Evolutionary conservation across 148 eudicot genomes (phyloP).

Genomic region (Tetragonia tetragonoides): DNA sequence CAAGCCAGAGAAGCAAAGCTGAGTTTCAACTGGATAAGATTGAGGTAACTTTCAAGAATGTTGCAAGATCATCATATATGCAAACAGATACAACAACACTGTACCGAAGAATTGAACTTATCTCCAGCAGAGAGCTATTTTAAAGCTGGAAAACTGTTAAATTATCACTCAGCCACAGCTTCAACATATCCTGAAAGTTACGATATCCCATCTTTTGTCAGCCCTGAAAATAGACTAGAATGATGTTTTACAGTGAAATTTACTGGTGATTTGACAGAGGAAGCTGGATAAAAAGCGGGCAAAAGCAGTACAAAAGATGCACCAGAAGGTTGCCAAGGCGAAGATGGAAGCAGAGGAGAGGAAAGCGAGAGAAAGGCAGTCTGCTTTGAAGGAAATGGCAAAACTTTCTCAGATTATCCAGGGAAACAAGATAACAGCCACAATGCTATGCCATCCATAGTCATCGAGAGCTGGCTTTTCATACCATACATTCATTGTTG

Average conservation of each 20-base stretch:
- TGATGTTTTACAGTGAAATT: no score
- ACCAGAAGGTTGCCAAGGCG: constrained; percentile 24
- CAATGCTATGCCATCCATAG: neutral
- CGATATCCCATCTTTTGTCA: no score
- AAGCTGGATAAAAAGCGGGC: constrained; percentile 27
- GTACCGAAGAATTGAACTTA: no score
- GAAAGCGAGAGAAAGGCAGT: constrained; percentile 23
- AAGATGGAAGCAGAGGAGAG: constrained; percentile 25
- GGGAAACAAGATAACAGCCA: neutral
- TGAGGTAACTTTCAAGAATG: constrained; percentile 18
- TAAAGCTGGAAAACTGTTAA: no score
- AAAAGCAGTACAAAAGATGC: constrained; percentile 26
- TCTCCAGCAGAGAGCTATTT: no score
- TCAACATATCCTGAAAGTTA: no score
- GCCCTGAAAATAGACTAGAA: no score
- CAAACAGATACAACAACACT: no score
- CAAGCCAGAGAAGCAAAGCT: constrained; percentile 16
- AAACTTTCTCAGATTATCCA: constrained; percentile 6
- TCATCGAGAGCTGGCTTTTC: neutral
- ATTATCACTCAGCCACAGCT: no score
- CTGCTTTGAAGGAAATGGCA: constrained; percentile 27
- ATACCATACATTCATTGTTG: neutral
- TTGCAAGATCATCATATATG: no score
- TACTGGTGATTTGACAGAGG: constrained; percentile 16
- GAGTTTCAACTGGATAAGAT: constrained; percentile 24